Base-by-base conservation (phyloP, 768 basidiomycete species). In the Termitomyces sp. region DNA sequence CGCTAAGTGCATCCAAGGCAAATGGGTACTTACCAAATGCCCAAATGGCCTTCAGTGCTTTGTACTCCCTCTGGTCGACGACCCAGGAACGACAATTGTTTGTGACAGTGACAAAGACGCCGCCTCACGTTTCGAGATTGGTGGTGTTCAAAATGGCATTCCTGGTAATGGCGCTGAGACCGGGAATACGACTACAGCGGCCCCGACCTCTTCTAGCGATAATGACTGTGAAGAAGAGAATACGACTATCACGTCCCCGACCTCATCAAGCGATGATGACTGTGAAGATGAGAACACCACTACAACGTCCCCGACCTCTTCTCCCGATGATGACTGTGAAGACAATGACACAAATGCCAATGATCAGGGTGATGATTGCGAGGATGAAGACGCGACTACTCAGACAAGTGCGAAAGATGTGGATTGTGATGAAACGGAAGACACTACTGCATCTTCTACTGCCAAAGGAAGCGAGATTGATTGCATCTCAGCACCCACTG, bases 11-110 rank as follows among this genome's bases (percentile, higher is more conserved):
- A 63, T 72, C 10, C 53, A 49, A 3, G 73, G 74, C 12, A 73
- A 76, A 59, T 82, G 77, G 74, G 57, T 56, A 1, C 22, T 77
- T 30, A 70, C 69, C 0, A 64, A 66, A 1, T 83, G 81, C 63
- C 32, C 69, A 3, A 53, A 54, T 24, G 69, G 64, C 6, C 69
- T 73, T 14, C 65, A 63, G n/a, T 84, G 83, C 60, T 71, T 73
- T 33, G 80, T 80, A 0, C 69, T 83, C 22, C 83, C 83, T 3
- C 68, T 80, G 35, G 73, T 81, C 53, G 77, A 77, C 64, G 72
- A 73, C 42, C 58, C 73, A 12, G 83, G 83, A 3, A 77, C 77
- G 1, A 73, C 71, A 20, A 60, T 83, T 30, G 65, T 68, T 20
- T 85, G 83, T 63, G 77, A 77, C 32, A 73, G 70, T 1, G 47